Conservation (phyloP, 345 rosid species). For the Euclidium syriacum region DNA sequence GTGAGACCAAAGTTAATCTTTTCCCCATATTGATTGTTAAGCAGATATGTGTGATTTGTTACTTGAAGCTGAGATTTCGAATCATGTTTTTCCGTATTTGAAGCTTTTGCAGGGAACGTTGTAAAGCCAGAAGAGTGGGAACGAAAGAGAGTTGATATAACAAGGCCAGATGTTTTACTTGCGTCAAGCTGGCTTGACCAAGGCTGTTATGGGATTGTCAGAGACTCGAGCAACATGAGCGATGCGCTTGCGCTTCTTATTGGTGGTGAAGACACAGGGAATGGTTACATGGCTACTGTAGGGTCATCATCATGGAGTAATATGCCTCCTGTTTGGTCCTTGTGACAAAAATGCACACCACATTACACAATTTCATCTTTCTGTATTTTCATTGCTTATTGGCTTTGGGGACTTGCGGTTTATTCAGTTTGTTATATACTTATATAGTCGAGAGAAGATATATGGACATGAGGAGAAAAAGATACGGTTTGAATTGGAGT, state of each 20-base stretch:
- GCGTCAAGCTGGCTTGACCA: constrained; percentile 77
- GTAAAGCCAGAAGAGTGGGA: constrained; percentile 27
- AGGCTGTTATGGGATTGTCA: constrained; percentile 37
- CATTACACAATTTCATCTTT: constrained; percentile 9
- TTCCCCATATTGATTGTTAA: not conserved
- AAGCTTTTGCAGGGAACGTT: constrained; percentile 16
- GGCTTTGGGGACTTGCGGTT: not conserved
- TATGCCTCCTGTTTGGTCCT: constrained; percentile 71
- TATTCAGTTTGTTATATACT: no score
- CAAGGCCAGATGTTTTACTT: constrained; percentile 58
- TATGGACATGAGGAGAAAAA: not conserved
- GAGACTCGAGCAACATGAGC: constrained; percentile 49
- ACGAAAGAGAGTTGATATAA: constrained; percentile 30
- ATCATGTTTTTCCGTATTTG: not conserved
- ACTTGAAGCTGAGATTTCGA: not conserved
- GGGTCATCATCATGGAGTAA: constrained; percentile 76
- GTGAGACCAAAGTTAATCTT: constrained; percentile 38
- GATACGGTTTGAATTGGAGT: not conserved
- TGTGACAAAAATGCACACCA: constrained; percentile 23
- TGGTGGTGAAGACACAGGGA: constrained; percentile 66
- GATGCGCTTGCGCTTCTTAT: constrained; percentile 67
- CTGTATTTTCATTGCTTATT: constrained; percentile 12
- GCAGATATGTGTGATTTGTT: constrained; percentile 7
- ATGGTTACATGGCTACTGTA: constrained; percentile 42
- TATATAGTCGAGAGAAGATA: constrained; percentile 20